These are phyloP conservation scores for Annona cherimola DNA, from an alignment of 164 flowering plant genomes.

Conservation along the genomic window DNA sequence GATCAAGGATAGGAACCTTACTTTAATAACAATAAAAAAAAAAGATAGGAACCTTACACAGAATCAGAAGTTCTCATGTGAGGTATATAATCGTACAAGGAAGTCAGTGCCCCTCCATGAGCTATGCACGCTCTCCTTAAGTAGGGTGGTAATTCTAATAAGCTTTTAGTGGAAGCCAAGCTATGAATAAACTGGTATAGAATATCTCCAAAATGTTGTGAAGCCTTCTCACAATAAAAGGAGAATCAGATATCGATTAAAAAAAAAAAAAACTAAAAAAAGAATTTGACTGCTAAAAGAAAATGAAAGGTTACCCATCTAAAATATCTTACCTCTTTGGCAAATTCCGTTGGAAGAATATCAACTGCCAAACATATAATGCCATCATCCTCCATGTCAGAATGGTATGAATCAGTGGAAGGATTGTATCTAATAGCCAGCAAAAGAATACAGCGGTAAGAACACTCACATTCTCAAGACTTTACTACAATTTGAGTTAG, in stretches of 20 bases:
- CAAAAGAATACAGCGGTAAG: neutral
- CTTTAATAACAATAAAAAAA: neutral
- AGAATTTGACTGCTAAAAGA: neutral
- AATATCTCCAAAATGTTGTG: conserved; percentile 95
- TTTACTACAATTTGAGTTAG: too few relatives aligned
- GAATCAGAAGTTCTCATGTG: conserved; percentile 70
- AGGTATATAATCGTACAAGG: conserved; percentile 80
- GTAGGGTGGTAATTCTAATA: conserved; percentile 59
- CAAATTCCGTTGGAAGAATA: conserved; percentile 95
- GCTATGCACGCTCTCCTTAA: conserved; percentile 86
- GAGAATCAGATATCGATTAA: neutral
- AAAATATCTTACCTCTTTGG: conserved; percentile 65
- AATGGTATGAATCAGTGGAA: conserved; percentile 48
- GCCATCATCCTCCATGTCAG: conserved; percentile 79
- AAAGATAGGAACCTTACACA: conserved; percentile 42
- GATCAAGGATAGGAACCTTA: too few relatives aligned
- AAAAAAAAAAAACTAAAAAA: neutral
- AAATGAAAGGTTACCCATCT: neutral
- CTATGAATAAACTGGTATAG: conserved; percentile 67
- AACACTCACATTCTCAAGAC: neutral
- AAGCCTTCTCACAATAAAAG: conserved; percentile 50
- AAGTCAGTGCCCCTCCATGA: conserved; percentile 66
- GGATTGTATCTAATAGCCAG: conserved; percentile 62
- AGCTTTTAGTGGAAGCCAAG: conserved; percentile 55
- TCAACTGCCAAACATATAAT: conserved; percentile 82